Conservation (phyloP, 1,284 basidiomycete genomes). For the Naganishia sp. region DNA sequence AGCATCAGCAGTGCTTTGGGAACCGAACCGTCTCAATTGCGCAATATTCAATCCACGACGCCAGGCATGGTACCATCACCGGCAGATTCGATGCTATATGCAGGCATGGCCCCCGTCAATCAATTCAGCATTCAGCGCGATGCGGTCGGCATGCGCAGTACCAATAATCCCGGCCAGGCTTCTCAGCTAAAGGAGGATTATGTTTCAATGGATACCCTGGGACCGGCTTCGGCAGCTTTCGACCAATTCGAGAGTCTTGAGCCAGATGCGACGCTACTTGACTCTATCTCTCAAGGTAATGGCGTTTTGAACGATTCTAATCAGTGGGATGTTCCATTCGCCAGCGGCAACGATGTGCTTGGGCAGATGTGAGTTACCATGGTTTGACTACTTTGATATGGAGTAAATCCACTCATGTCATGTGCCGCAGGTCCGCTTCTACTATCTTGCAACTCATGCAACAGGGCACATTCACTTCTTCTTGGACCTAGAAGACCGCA, state of each 20-base stretch:
- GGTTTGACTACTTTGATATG: not conserved
- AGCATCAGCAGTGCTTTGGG: constrained; percentile 5
- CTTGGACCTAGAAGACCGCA: constrained; percentile 21
- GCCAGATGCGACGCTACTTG: constrained; percentile 31
- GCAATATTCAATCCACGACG: not conserved
- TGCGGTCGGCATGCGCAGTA: not conserved
- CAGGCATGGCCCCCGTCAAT: not conserved
- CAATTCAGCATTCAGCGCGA: not conserved
- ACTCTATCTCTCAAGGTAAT: constrained; percentile 38
- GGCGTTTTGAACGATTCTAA: constrained; percentile 39
- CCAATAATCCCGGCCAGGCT: not conserved
- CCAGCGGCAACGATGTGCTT: constrained; percentile 44
- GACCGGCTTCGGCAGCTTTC: constrained; percentile 33
- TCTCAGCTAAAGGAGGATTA: constrained; percentile 6
- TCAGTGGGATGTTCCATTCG: constrained; percentile 37
- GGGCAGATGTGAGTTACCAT: constrained; percentile 36
- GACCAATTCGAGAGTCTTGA: constrained; percentile 35
- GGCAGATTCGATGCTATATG: not conserved
- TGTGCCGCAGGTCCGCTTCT: constrained; percentile 46
- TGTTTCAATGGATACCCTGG: constrained; percentile 31
- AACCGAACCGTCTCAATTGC: not conserved
- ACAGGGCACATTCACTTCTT: constrained; percentile 47
- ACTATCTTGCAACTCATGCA: constrained; percentile 52
- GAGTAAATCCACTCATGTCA: constrained; percentile 23
- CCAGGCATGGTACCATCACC: not conserved